Evolutionary conservation across 345 rosid genomes (phyloP).

Genomic region (Clarkia xantiana): DNA sequence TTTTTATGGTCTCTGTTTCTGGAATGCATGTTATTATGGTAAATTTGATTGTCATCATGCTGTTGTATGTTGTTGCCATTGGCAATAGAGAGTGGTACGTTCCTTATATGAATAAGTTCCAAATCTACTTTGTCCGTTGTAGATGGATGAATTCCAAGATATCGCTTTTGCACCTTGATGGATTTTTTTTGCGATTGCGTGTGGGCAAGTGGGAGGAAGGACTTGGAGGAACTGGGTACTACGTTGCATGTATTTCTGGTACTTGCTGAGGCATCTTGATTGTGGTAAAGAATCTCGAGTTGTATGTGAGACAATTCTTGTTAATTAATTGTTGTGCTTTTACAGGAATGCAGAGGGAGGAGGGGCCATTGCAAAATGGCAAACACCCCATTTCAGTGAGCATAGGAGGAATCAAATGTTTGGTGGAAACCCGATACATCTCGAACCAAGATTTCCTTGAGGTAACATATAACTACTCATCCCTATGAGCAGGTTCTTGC

Average conservation of each 20-base stretch:
- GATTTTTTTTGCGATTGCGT: constrained; percentile 68
- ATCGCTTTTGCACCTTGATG: constrained; percentile 44
- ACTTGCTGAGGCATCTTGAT: neutral
- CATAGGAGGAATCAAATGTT: constrained; percentile 44
- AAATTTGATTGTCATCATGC: neutral
- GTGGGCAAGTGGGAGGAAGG: constrained; percentile 71
- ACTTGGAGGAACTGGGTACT: constrained; percentile 56
- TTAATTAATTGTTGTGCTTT: neutral
- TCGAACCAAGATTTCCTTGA: constrained; percentile 76
- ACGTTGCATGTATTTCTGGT: constrained; percentile 69
- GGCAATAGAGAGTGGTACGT: neutral
- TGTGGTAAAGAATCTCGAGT: neutral
- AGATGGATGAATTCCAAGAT: constrained; percentile 50
- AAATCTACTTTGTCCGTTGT: neutral
- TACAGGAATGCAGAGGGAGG: constrained; percentile 25
- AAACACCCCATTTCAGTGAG: constrained; percentile 29
- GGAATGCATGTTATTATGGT: neutral
- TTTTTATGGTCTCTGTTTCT: neutral
- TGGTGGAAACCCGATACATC: constrained; percentile 57
- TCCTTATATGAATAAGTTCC: too few relatives aligned
- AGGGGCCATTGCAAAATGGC: constrained; percentile 13
- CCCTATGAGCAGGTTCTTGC: neutral
- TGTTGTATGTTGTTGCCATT: neutral
- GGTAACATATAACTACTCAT: constrained; percentile 29
- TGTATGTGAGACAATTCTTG: neutral